Percentiles rank a stretch among this genome's conserved stretches.
Conservation (phyloP, 306 rosid species). For the Dryas alaskensis region DNA sequence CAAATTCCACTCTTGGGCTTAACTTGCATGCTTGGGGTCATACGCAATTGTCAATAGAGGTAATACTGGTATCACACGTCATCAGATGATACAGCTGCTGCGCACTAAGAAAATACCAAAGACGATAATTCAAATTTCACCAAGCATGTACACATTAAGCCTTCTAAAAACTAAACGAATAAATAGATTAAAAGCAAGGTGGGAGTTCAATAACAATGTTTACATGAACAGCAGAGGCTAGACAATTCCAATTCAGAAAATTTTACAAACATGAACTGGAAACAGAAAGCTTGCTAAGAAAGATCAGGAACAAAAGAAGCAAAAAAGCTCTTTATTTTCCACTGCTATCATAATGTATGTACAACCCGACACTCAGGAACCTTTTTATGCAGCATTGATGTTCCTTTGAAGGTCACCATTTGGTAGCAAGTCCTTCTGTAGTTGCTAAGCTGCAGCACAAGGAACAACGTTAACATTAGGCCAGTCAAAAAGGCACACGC, state of each 20-base stretch:
- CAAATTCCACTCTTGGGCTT: no score
- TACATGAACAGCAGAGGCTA: constrained; percentile 32
- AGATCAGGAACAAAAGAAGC: background rate
- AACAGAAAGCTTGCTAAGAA: constrained; percentile 26
- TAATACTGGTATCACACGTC: no score
- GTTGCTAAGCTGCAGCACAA: constrained; percentile 59
- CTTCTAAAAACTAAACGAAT: background rate
- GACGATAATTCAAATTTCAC: no score
- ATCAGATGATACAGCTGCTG: no score
- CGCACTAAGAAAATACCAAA: no score
- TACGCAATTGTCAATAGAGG: no score
- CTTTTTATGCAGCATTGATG: constrained; percentile 79
- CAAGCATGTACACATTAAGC: background rate
- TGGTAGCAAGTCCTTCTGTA: constrained; percentile 73
- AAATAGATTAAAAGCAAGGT: constrained; percentile 13
- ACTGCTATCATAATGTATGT: constrained; percentile 26
- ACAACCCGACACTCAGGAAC: constrained; percentile 61
- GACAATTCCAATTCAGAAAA: constrained; percentile 23
- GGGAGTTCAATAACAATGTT: constrained; percentile 9
- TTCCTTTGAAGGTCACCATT: constrained; percentile 86
- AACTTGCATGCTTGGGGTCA: no score
- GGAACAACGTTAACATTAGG: constrained; percentile 2
- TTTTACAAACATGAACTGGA: constrained; percentile 21
- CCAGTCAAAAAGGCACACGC: constrained; percentile 1
- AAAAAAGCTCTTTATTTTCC: background rate